phyloP scores from a whole-genome alignment of 371 early-diverging fungal species.

The Gilbertella persicaria region DNA sequence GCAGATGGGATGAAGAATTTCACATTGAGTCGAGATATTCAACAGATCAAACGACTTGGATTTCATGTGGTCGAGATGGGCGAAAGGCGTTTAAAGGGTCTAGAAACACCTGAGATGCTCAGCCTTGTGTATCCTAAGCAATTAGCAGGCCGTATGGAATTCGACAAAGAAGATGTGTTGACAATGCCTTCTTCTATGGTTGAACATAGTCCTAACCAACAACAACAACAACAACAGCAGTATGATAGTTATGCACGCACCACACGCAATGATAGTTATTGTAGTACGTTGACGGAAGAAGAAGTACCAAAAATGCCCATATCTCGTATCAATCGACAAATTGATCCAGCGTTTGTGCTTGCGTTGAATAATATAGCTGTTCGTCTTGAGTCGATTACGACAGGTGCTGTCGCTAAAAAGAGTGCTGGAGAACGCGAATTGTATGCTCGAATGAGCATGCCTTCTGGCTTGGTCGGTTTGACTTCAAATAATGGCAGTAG shows the following conservation, averaged over 20 bases:
- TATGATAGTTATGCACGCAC: background rate
- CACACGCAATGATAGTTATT: no score
- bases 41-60: slow-evolving; percentile 71
- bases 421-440: background rate
- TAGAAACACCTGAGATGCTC: slow-evolving; percentile 87
- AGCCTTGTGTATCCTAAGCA: slow-evolving; percentile 72
- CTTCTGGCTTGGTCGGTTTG: slow-evolving; percentile 7
- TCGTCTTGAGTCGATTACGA: background rate
- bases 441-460: background rate
- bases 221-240: background rate
- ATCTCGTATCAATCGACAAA: no score
- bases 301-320: no score
- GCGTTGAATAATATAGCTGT: slow-evolving; percentile 41
- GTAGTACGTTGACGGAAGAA: no score
- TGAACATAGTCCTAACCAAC: no score
- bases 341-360: slow-evolving; percentile 38
- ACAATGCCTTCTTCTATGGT: background rate
- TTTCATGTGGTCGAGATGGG: slow-evolving; percentile 77
- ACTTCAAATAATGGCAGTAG: no score
- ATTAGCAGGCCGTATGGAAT: slow-evolving; percentile 50
- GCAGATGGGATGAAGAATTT: no score
- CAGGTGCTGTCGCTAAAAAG: slow-evolving; percentile 10
- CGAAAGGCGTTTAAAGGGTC: slow-evolving; percentile 85
- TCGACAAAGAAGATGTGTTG: slow-evolving; percentile 36
- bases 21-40: slow-evolving; percentile 54